These are phyloP conservation scores for Talaromyces islandicus DNA, from an alignment of 2,329 filamentous ascomycete species.

Conservation along the genomic window DNA sequence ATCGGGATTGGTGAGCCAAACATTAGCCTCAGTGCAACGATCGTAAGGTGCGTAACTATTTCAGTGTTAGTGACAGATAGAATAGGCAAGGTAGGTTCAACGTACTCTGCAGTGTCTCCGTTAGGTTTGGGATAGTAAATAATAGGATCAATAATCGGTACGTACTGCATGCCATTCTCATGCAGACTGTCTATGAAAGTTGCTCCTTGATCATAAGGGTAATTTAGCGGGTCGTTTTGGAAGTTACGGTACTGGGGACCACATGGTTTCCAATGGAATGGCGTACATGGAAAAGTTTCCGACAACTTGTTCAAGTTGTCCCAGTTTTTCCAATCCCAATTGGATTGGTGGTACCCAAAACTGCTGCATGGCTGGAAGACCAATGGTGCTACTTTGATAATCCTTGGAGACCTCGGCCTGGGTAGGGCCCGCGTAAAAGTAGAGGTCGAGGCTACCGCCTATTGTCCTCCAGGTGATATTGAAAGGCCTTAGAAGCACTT, in stretches of 20 bases:
- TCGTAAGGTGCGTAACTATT: constrained; percentile 43
- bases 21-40: constrained; percentile 33
- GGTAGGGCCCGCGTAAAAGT: constrained; percentile 69
- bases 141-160: constrained; percentile 57
- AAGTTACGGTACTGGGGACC: constrained; percentile 52
- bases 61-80: constrained; percentile 19
- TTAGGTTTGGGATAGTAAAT: constrained; percentile 40
- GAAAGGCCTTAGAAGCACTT: constrained; percentile 58
- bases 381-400: constrained; percentile 62
- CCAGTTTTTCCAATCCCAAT: constrained; percentile 77
- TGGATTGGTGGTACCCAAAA: constrained; percentile 81
- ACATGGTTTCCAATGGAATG: constrained; percentile 49
- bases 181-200: constrained; percentile 51
- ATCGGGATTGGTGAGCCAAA: constrained; percentile 50
- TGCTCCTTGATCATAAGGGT: constrained; percentile 43
- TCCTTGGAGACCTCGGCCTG: constrained; percentile 63
- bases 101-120: background rate
- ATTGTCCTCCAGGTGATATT: constrained; percentile 68
- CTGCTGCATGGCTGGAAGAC: constrained; percentile 70
- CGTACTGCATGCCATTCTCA: constrained; percentile 50
- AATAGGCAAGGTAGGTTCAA: background rate
- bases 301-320: constrained; percentile 54
- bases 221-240: constrained; percentile 49
- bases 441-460: constrained; percentile 74
- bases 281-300: constrained; percentile 48